These are phyloP conservation scores for Schizochytrium sp. DNA, from an alignment of 108 stramenopile genomes.

Conservation along the genomic window DNA sequence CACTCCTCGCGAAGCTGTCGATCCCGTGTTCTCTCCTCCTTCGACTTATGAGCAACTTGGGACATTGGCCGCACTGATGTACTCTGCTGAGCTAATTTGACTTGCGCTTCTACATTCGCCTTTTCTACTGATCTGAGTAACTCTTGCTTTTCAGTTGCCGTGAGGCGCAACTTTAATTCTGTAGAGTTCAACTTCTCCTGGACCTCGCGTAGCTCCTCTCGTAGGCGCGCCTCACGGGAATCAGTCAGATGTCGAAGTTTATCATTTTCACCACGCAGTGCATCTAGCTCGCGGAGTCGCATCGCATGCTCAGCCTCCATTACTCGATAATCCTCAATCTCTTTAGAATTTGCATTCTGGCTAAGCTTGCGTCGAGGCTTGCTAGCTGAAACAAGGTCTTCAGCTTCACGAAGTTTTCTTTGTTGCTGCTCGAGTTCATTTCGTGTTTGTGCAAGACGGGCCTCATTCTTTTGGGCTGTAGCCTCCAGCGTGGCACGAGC, in stretches of 20 bases:
- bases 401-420: conserved; percentile 2
- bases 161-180: conserved; percentile 29
- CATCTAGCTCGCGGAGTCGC: conserved; percentile 4
- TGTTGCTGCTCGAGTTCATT: conserved; percentile 41
- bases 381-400: background rate
- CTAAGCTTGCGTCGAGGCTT: background rate
- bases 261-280: conserved; percentile 29
- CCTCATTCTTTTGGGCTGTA: conserved; percentile 6
- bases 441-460: background rate
- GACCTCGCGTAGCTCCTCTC: background rate
- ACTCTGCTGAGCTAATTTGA: background rate
- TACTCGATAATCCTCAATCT: background rate
- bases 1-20: conserved; percentile 41
- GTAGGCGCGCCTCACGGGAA: background rate
- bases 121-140: background rate
- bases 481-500: conserved; percentile 28
- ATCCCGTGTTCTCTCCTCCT: conserved; percentile 18
- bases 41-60: background rate
- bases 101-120: conserved; percentile 50
- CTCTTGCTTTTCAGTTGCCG: conserved; percentile 44
- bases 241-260: conserved; percentile 31
- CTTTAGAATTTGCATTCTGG: background rate
- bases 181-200: background rate
- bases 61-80: background rate
- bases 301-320: background rate